Base-by-base conservation (phyloP, 257 asterid species). In the Ajuga chamaepitys region DNA sequence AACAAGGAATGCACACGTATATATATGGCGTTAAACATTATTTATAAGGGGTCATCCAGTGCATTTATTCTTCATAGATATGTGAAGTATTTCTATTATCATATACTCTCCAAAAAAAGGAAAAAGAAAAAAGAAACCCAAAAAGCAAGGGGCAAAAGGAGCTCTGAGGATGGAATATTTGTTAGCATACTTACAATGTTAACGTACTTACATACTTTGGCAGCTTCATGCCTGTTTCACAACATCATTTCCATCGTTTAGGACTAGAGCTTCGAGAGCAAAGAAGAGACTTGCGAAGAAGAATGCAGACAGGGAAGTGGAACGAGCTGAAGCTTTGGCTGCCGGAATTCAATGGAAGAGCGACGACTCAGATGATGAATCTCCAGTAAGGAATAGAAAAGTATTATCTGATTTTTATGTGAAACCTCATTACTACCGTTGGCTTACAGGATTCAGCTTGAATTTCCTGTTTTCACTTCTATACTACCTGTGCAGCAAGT, bases 291-390 rank as follows among this genome's bases (percentile, higher is more conserved):
- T 91, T 28, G 78, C 61, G 80, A 88, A 88, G 80, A 78, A 76
- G 75, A 78, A 74, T 74, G 78, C 74, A 58, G 32, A 32, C 41
- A 83, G 71, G 78, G 93, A 88, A 75, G 88, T 77, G 7, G 77
- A 82, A 74, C 84, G 74, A 54, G 92, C 95, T 63, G 96, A 89
- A 42, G 84, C 88, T 28, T 64, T 85, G 77, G 96, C 98, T 73
- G 95, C 87, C 74, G 95, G 98, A 70, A 61, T 77, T 70, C 87
- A 88, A 73, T 88, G 86, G 87, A 70, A 62, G 47, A 88, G 98
- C 67, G 98, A 88, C 34, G 94, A 85, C 77, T 88, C 95, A 22
- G 96, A 90, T 44, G 80, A 82, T 35, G 94, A 91, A 69, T 77
- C 87, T 62, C 91, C 83, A 12, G 91, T 84, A 75, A 81, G 83